Percentiles rank a stretch among this genome's conserved stretches.
These are phyloP conservation scores for Avena eriantha DNA, from an alignment of 176 grass and related monocot species.

Conservation along the genomic window DNA sequence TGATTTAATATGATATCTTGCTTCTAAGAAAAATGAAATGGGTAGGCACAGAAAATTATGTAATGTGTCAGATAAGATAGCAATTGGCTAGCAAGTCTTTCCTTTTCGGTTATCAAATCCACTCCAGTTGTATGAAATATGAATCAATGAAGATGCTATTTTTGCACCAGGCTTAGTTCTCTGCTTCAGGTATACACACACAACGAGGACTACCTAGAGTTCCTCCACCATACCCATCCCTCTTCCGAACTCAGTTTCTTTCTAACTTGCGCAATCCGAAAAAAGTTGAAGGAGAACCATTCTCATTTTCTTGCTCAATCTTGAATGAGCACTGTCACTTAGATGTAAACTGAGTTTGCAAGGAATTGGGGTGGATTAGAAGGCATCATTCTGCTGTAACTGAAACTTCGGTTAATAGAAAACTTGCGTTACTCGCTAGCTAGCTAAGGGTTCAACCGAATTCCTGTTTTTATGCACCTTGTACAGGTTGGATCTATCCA, in stretches of 20 bases:
- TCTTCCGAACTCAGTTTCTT: not conserved
- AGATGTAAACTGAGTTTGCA: not conserved
- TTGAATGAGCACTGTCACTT: not conserved
- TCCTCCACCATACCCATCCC: not conserved
- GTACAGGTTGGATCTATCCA: not conserved
- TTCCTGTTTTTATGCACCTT: not conserved
- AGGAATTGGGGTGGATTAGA: not conserved
- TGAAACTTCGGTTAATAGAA: not conserved
- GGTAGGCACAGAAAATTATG: too few relatives aligned
- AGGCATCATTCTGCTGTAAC: not conserved
- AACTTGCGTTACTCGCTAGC: not conserved
- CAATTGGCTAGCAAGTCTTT: too few relatives aligned
- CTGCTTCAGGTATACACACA: too few relatives aligned
- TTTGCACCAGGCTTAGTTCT: too few relatives aligned
- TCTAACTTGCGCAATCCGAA: not conserved
- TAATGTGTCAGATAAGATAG: too few relatives aligned
- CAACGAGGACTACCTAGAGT: not conserved
- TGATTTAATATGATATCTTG: too few relatives aligned
- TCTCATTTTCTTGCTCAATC: not conserved
- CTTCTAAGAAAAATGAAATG: too few relatives aligned
- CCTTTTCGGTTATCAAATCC: not conserved
- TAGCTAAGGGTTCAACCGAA: not conserved
- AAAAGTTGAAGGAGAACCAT: not conserved
- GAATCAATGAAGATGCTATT: too few relatives aligned
- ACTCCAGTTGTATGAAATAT: not conserved